These are phyloP conservation scores for Tulasnella sp. DNA, from an alignment of 768 basidiomycete genomes.

Conservation along the genomic window DNA sequence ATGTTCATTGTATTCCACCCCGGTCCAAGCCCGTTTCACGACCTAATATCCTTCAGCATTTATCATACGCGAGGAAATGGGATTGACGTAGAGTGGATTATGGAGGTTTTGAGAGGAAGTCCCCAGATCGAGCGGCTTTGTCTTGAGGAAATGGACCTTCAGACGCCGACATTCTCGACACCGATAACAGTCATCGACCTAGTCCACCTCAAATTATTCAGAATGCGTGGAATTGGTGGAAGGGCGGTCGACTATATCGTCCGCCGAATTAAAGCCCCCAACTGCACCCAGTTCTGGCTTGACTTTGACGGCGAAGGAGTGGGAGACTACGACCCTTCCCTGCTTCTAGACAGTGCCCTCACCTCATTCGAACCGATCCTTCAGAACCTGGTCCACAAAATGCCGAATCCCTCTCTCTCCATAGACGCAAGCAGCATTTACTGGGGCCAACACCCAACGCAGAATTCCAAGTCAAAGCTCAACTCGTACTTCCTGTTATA, in stretches of 20 bases:
- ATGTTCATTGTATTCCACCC: not conserved
- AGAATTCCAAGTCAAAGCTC: not conserved
- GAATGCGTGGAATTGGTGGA: not conserved
- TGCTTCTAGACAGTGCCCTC: not conserved
- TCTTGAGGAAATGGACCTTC: not conserved
- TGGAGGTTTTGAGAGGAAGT: not conserved
- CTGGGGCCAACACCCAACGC: not conserved
- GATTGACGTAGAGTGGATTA: not conserved
- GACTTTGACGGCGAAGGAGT: not conserved
- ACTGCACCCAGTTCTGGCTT: not conserved
- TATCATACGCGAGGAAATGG: not conserved
- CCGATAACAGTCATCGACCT: not conserved
- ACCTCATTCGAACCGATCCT: not conserved
- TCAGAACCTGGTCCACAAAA: not conserved
- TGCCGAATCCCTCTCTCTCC: not conserved
- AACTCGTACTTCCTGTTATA: not conserved
- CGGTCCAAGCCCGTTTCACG: not conserved
- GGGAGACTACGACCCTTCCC: not conserved
- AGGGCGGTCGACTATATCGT: not conserved
- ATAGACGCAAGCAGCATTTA: not conserved
- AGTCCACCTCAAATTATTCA: not conserved
- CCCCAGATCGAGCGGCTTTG: not conserved
- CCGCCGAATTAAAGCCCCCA: not conserved
- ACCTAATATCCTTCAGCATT: not conserved
- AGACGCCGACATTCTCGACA: not conserved